phyloP scores from a whole-genome alignment of 352 stramenopile species.

The Phytophthora megakarya region DNA sequence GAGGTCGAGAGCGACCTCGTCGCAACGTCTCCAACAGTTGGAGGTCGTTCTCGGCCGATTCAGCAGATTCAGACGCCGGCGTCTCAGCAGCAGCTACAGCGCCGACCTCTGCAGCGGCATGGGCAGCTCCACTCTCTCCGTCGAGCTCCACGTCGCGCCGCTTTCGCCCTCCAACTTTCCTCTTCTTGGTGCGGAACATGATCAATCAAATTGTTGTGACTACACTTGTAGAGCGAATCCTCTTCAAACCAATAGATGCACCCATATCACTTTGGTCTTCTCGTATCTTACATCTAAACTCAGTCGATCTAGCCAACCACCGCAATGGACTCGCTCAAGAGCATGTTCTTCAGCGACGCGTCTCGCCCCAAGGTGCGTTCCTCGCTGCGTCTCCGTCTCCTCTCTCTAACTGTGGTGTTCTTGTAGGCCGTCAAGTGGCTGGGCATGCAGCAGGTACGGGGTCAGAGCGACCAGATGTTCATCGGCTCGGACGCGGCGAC shows the following conservation, averaged over 20 bases:
- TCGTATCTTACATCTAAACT: conserved; percentile 6
- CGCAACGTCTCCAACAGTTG: conserved; percentile 39
- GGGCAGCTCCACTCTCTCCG: neutral
- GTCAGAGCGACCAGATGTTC: conserved; percentile 70
- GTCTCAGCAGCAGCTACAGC: neutral
- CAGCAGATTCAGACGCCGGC: neutral
- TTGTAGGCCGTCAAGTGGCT: conserved; percentile 84
- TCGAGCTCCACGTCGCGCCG: conserved; percentile 34
- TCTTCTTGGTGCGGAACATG: conserved; percentile 57
- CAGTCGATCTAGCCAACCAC: conserved; percentile 8
- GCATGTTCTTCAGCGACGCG: conserved; percentile 40
- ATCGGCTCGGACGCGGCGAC: conserved; percentile 59
- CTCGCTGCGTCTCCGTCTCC: neutral
- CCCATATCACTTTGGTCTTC: conserved; percentile 17
- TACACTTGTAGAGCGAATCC: neutral
- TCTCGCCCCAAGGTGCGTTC: conserved; percentile 25
- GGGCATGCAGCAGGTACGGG: conserved; percentile 59
- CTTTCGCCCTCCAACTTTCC: conserved; percentile 44
- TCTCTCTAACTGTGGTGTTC: conserved; percentile 20
- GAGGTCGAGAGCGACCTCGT: conserved; percentile 41
- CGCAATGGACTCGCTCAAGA: conserved; percentile 42
- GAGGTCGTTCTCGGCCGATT: conserved; percentile 27
- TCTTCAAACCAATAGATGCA: neutral
- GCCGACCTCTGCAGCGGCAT: neutral
- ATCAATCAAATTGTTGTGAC: neutral